Conservation (phyloP, 2,329 filamentous ascomycete genomes). For the Ophiostoma himal-ulmi region DNA sequence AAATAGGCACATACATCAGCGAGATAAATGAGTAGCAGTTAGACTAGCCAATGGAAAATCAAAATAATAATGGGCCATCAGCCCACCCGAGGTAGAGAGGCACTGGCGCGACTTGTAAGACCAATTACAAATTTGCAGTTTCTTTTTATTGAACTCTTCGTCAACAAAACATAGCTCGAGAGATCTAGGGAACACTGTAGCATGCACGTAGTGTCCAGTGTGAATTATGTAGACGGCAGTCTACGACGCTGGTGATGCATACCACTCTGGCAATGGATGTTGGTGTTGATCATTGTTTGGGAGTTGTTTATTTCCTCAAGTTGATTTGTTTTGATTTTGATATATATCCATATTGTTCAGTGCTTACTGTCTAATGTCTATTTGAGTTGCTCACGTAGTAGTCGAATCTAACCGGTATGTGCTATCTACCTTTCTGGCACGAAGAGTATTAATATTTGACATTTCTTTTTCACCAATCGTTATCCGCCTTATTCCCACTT, state of each 20-base stretch:
- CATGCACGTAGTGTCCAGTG: not conserved
- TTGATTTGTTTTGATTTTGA: no score
- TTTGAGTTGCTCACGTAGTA: no score
- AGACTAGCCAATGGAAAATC: constrained; percentile 8
- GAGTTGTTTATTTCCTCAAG: not conserved
- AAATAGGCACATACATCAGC: constrained; percentile 2
- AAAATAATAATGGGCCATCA: not conserved
- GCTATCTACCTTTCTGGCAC: no score
- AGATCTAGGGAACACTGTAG: no score
- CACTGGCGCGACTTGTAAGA: no score
- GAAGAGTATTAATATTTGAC: no score
- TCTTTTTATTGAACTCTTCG: not conserved
- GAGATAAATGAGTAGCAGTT: not conserved
- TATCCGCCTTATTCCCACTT: no score
- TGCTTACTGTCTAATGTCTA: no score
- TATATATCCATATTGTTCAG: no score
- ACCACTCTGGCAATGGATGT: not conserved
- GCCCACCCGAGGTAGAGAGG: not conserved
- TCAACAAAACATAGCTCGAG: no score
- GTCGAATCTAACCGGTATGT: no score
- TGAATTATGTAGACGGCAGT: not conserved
- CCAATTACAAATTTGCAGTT: not conserved
- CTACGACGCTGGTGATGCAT: constrained; percentile 4
- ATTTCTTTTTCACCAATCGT: no score
- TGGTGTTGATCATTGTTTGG: not conserved